phyloP scores from a whole-genome alignment of 352 stramenopile genomes.

The Globisporangium canariense region DNA sequence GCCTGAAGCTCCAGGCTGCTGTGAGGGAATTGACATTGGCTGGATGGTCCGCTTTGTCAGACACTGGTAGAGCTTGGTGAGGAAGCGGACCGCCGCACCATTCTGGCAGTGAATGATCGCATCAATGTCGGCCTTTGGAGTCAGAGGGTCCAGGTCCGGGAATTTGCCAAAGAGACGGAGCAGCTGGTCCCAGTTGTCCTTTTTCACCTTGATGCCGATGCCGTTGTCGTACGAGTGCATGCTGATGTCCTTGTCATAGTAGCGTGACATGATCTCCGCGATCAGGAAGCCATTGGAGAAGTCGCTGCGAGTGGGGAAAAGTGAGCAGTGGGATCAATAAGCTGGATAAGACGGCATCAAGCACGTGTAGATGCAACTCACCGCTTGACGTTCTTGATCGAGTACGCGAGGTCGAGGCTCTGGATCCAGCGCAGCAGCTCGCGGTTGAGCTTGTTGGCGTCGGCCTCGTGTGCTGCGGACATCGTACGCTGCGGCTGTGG shows the following conservation, averaged over 20 bases:
- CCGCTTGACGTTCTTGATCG: conserved; percentile 93
- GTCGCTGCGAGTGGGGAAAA: conserved; percentile 38
- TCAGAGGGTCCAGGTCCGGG: conserved; percentile 59
- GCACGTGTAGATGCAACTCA: conserved; percentile 24
- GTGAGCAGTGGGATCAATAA: background rate
- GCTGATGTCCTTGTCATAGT: conserved; percentile 91
- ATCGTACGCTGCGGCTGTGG: background rate
- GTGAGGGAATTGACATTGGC: conserved; percentile 26
- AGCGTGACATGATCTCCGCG: conserved; percentile 89
- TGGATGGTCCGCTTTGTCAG: conserved; percentile 88
- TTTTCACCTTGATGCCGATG: conserved; percentile 87
- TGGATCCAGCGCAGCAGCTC: conserved; percentile 92
- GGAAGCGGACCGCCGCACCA: conserved; percentile 75
- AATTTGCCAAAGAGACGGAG: conserved; percentile 76
- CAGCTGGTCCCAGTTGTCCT: conserved; percentile 92
- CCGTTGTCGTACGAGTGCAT: conserved; percentile 94
- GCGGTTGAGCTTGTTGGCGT: conserved; percentile 76
- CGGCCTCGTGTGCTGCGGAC: conserved; percentile 17
- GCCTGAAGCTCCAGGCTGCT: conserved; percentile 11
- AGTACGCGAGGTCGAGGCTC: conserved; percentile 91
- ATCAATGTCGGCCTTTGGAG: conserved; percentile 57
- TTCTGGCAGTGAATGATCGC: conserved; percentile 90
- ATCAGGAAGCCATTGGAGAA: conserved; percentile 91
- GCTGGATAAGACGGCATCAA: background rate
- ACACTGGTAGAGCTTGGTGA: conserved; percentile 89